Evolutionary conservation across 2,329 filamentous ascomycete genomes (phyloP), one percentile per base, ranked within the genome.

Genomic region (Fusarium floridanum): DNA sequence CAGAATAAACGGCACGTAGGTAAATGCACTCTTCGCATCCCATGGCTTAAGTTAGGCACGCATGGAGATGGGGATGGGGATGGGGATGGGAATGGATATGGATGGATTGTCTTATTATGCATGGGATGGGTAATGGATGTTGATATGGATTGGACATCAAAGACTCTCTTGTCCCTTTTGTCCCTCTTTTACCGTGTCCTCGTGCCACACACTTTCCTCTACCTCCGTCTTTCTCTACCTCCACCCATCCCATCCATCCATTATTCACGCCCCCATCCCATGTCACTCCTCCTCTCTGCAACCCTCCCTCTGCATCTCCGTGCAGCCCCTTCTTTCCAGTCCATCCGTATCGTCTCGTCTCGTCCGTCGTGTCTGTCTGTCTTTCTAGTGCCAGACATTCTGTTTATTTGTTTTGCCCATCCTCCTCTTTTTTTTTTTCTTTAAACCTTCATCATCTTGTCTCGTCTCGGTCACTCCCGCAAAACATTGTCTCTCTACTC

Each of bases 391-490:
- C 37, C 63, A 20, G 37, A 65, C 60, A 55, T 39, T 60, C 64
- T 67, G 61, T 68, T 62, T 64, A 45, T 63, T 72, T 45, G 43
- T 64, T 62, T 57, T 59, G 67, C 22, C 56, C 67, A 48, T 68
- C 64, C 61, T 36, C 43, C 20, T n/a, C 36, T 17, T 34, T 43
- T 71, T 64, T 71, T 43, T 56, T 12, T 14, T 34, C 17, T 14
- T 37, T 17, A 39, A n/a, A n/a, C 37, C 56, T 29, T 64, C 55
- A 27, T 55, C 56, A 17, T 60, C 32, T 24, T 32, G 27, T 53
- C 48, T 61, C 43, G 12, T 63, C 61, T 69, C 53, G 29, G 57
- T 63, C 34, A 43, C 41, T 56, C 43, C 36, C 57, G 60, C 36
- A n/a, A 61, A 29, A 39, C 50, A 34, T 48, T 53, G 39, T 63